These are phyloP conservation scores for Cladochytrium replicatum DNA, from an alignment of 192 early-diverging fungal genomes.

Conservation along the genomic window DNA sequence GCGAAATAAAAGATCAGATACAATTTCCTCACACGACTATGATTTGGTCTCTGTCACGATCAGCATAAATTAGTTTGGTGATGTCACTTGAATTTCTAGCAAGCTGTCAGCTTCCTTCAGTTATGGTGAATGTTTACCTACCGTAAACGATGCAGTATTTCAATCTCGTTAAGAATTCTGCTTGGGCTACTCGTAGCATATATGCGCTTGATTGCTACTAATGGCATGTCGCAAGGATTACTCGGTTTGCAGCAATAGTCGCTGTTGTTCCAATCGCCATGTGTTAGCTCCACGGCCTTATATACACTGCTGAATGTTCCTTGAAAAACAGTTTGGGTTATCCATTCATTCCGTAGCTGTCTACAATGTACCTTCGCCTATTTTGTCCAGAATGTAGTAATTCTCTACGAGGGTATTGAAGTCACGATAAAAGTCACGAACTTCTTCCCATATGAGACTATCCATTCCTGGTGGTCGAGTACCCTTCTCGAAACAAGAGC, in stretches of 20 bases:
- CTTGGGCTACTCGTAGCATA: slow-evolving; percentile 70
- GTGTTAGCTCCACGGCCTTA: slow-evolving; percentile 70
- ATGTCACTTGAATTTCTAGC: slow-evolving; percentile 64
- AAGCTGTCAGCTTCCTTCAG: too few relatives aligned
- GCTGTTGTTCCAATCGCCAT: slow-evolving; percentile 69
- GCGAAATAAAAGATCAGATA: background rate
- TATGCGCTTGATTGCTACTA: slow-evolving; percentile 78
- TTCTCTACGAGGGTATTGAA: slow-evolving; percentile 47
- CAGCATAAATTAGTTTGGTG: slow-evolving; percentile 65
- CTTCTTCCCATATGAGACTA: too few relatives aligned
- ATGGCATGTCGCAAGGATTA: too few relatives aligned
- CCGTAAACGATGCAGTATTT: slow-evolving; percentile 59
- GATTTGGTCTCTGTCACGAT: slow-evolving; percentile 73
- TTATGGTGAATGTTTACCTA: too few relatives aligned
- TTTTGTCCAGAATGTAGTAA: slow-evolving; percentile 64
- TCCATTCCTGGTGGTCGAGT: too few relatives aligned
- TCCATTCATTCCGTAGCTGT: too few relatives aligned
- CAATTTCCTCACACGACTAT: slow-evolving; percentile 40
- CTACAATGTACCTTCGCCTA: slow-evolving; percentile 81
- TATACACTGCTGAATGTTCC: slow-evolving; percentile 91
- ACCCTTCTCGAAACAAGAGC: too few relatives aligned
- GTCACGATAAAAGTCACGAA: slow-evolving; percentile 45
- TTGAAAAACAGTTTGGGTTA: too few relatives aligned
- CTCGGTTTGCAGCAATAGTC: too few relatives aligned
- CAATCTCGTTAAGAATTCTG: slow-evolving; percentile 75